phyloP scores from a whole-genome alignment of 176 grass and related monocot species.

The Lolium multiflorum region DNA sequence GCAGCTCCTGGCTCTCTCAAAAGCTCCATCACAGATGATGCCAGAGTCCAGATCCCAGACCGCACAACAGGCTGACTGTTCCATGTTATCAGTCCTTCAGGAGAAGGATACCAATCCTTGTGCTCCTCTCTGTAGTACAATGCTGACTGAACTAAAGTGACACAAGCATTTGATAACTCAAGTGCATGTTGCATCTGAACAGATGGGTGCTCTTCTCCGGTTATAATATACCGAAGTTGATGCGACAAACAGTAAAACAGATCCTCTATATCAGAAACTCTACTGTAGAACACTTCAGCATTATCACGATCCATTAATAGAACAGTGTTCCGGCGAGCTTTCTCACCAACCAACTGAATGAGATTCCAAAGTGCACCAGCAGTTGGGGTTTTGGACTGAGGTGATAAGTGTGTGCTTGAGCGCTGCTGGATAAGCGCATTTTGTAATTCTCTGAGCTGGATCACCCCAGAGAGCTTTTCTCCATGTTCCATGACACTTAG shows the following conservation, averaged over 20 bases:
- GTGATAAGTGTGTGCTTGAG: conserved; percentile 49
- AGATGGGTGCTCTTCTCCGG: conserved; percentile 59
- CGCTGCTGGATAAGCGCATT: conserved; percentile 67
- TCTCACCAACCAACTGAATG: conserved; percentile 96
- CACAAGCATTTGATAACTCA: conserved; percentile 88
- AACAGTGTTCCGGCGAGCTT: conserved; percentile 89
- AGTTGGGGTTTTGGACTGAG: conserved; percentile 54
- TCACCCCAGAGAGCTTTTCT: conserved; percentile 93
- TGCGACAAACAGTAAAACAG: conserved; percentile 86
- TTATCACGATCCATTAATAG: conserved; percentile 99
- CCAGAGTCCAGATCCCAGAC: conserved; percentile 84
- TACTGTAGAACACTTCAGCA: conserved; percentile 98
- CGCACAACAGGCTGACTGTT: conserved; percentile 79
- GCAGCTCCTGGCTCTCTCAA: conserved; percentile 60
- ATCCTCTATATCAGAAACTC: conserved; percentile 89
- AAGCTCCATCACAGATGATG: conserved; percentile 76
- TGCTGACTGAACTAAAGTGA: conserved; percentile 63
- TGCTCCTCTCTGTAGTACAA: conserved; percentile 71
- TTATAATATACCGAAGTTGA: conserved; percentile 79
- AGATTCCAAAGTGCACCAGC: conserved; percentile 86
- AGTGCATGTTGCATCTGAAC: conserved; percentile 71
- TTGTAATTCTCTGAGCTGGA: conserved; percentile 91
- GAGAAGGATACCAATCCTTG: conserved; percentile 92
- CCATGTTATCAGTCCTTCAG: conserved; percentile 90
- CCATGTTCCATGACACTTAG: conserved; percentile 96